Evolutionary conservation across 2,329 filamentous ascomycete species (phyloP), one percentile per base, ranked within the genome.

Genomic region (Microthyrium microscopicum): DNA sequence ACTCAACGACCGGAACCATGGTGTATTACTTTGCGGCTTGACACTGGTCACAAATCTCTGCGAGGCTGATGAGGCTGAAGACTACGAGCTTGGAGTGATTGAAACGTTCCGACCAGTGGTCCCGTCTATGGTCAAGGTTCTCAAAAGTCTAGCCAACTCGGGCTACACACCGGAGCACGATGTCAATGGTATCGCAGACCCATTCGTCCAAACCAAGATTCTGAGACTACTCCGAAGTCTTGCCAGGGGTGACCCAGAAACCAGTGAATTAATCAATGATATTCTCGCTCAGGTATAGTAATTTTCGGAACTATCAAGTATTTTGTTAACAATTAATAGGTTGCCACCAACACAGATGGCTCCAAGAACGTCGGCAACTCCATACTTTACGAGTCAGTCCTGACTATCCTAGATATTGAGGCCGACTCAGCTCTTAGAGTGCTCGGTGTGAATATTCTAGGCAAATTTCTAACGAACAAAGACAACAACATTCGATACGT

Each of bases 401-500:
- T 89, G 27, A 98, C 89, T 0, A 98, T 98, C 44, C 73, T 98
- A 31, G 89, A 98, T 45, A 95, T 98, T 34, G 89, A 98, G 56
- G 91, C 89, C 16, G 91, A 98, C 51, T 93, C 89, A 7, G 87
- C 89, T 22, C 61, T 98, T 41, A 70, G 91, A 32, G 89, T 98
- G 16, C 68, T 98, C 18, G 89, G 89, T 48, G 89, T 98, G 45
- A 98, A 98, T 52, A 98, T 98, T 43, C 71, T 98, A 17, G 89
- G 91, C 52, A 98, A 95, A 53, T 98, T 98, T 59, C 60, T 98
- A 40, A 77, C 85, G n/a, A 98, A 98, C 62, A 77, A 87, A 46
- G 89, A 98, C 58, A 98, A 98, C 65, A 98, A 98, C 52, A 98
- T 98, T 47, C 78, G 89, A 55, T 98, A 98, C 50, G 89, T 98